Percentiles rank a stretch among this genome's conserved stretches.
These are phyloP conservation scores for Adansonia madagascariensis DNA, from an alignment of 441 rosid genomes.

Conservation along the genomic window DNA sequence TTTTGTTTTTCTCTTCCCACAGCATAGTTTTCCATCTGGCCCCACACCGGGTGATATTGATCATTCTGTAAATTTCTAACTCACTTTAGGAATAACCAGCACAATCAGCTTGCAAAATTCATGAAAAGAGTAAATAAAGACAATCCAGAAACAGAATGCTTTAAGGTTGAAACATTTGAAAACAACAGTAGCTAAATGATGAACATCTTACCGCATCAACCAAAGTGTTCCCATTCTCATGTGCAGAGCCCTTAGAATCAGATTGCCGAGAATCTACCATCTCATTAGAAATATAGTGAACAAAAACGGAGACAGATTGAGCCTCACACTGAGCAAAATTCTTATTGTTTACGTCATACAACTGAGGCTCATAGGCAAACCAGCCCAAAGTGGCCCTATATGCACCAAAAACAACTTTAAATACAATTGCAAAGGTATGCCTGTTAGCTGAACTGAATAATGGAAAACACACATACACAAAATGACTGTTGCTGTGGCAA, in stretches of 20 bases:
- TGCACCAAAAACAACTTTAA: constrained; percentile 33
- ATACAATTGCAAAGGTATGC: constrained; percentile 20
- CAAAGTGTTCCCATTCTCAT: constrained; percentile 60
- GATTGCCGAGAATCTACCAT: constrained; percentile 58
- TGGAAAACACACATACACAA: not conserved
- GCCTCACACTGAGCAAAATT: constrained; percentile 85
- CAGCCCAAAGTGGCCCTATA: constrained; percentile 93
- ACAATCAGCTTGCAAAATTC: constrained; percentile 11
- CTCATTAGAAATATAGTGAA: constrained; percentile 76
- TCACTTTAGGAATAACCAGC: constrained; percentile 29
- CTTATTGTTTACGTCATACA: constrained; percentile 66
- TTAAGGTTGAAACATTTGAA: not conserved
- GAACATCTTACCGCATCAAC: constrained; percentile 55
- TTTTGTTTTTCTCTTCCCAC: constrained; percentile 83
- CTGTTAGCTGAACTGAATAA: constrained; percentile 18
- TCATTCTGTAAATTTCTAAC: constrained; percentile 54
- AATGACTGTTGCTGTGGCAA: not conserved
- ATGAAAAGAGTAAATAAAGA: constrained; percentile 9
- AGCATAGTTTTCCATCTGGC: constrained; percentile 82
- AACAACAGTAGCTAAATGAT: constrained; percentile 10
- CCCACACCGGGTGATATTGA: constrained; percentile 92
- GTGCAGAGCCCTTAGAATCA: constrained; percentile 65
- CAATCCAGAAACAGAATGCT: not conserved
- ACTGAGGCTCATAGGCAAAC: constrained; percentile 97
- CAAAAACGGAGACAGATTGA: constrained; percentile 77